Evolutionary conservation across 345 rosid genomes (phyloP).

Genomic region (Turritis glabra): DNA sequence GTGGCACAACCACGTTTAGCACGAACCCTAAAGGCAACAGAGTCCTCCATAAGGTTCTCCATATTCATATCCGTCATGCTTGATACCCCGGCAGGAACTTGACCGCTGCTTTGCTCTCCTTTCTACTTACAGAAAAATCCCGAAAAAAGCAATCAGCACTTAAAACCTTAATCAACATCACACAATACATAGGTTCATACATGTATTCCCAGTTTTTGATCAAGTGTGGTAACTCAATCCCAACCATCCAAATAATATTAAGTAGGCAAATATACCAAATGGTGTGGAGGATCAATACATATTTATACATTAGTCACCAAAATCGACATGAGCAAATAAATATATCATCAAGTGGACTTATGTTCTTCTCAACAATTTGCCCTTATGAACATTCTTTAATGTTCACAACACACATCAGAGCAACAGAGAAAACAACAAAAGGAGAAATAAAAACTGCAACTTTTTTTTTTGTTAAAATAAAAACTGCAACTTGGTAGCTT

Average conservation of each 20-base stretch:
- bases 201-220: neutral
- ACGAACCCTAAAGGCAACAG: conserved; percentile 64
- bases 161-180: conserved; percentile 15
- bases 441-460: neutral
- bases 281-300: neutral
- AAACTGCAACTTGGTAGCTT: conserved; percentile 30
- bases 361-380: neutral
- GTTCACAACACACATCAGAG: neutral
- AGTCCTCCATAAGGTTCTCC: conserved; percentile 61
- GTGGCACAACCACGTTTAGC: conserved; percentile 89
- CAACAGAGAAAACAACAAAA: conserved; percentile 1
- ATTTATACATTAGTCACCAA: neutral
- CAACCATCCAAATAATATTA: neutral
- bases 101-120: conserved; percentile 51
- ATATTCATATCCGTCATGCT: conserved; percentile 48
- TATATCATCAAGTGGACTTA: neutral
- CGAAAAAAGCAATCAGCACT: conserved; percentile 1
- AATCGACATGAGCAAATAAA: neutral
- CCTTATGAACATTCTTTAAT: neutral
- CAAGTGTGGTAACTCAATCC: neutral
- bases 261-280: neutral
- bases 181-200: neutral
- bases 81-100: conserved; percentile 38
- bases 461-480: neutral
- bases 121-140: conserved; percentile 43